A percentile compares a stretch with the other conserved stretches of the same genome.
Conservation (phyloP, 2,329 filamentous ascomycete genomes). For the Fusarium sp. region DNA sequence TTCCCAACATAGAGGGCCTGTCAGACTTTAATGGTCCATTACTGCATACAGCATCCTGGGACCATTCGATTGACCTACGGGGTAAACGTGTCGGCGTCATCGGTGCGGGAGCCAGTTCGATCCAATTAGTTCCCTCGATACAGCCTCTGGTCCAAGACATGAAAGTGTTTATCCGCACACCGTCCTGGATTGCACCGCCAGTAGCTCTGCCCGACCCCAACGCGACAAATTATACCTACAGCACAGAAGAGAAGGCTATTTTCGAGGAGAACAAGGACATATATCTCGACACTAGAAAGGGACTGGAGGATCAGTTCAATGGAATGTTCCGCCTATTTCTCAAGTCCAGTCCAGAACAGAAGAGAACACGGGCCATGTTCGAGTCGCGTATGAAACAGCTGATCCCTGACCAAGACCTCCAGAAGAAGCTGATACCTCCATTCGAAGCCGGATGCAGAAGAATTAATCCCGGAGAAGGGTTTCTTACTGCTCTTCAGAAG, state of each 20-base stretch:
- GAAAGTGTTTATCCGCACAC: conserved; percentile 60
- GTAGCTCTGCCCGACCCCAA: conserved; percentile 27
- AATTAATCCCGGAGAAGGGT: conserved; percentile 61
- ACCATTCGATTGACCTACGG: conserved; percentile 50
- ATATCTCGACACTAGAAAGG: conserved; percentile 52
- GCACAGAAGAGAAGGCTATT: conserved; percentile 49
- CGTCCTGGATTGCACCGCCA: conserved; percentile 58
- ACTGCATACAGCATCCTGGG: conserved; percentile 64
- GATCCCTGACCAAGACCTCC: conserved; percentile 54
- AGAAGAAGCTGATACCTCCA: conserved; percentile 60
- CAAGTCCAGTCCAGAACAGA: conserved; percentile 51
- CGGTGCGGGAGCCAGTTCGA: conserved; percentile 53
- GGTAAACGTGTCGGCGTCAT: conserved; percentile 54
- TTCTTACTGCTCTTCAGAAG: conserved; percentile 56
- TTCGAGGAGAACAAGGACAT: conserved; percentile 53
- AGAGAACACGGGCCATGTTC: conserved; percentile 49
- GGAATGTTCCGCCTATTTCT: conserved; percentile 58
- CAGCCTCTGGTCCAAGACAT: conserved; percentile 51
- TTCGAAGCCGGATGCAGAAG: conserved; percentile 59
- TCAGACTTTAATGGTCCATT: conserved; percentile 57
- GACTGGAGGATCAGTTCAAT: conserved; percentile 56
- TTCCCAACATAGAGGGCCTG: conserved; percentile 59
- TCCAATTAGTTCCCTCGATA: conserved; percentile 60
- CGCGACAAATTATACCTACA: conserved; percentile 56
- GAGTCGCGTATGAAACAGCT: conserved; percentile 45